A percentile compares a stretch with the other conserved stretches of the same genome.
phyloP scores from a whole-genome alignment of 352 stramenopile species.

The Pythium pectinolyticum region DNA sequence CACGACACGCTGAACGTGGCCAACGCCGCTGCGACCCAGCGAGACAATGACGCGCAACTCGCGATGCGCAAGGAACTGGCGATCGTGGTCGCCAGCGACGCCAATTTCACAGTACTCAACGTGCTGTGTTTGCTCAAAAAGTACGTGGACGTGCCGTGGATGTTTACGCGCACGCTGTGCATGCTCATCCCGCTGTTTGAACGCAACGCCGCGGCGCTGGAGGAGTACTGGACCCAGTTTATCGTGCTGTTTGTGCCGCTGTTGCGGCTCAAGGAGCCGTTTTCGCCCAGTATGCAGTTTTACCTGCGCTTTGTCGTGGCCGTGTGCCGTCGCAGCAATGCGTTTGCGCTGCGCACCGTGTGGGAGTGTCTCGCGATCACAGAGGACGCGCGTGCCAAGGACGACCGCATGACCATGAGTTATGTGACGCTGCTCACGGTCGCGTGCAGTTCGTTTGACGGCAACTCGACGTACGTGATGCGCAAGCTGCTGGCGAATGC shows the following conservation, averaged over 20 bases:
- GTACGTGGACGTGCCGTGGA: slow-evolving; percentile 27
- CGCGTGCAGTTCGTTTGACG: slow-evolving; percentile 33
- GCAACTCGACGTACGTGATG: slow-evolving; percentile 30
- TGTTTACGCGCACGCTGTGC: slow-evolving; percentile 34
- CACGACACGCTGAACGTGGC: slow-evolving; percentile 29
- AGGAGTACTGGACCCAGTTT: slow-evolving; percentile 41
- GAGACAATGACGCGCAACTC: background rate
- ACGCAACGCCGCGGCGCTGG: slow-evolving; percentile 11
- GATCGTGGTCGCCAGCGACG: slow-evolving; percentile 19
- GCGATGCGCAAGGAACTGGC: slow-evolving; percentile 29
- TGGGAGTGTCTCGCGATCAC: slow-evolving; percentile 38
- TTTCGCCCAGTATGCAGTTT: slow-evolving; percentile 29
- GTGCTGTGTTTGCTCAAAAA: slow-evolving; percentile 41
- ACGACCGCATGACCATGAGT: slow-evolving; percentile 24
- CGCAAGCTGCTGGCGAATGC: slow-evolving; percentile 26
- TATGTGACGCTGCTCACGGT: slow-evolving; percentile 39
- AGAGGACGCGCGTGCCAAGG: slow-evolving; percentile 27
- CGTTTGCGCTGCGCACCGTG: slow-evolving; percentile 36
- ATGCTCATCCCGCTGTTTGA: slow-evolving; percentile 40
- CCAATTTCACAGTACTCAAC: slow-evolving; percentile 37
- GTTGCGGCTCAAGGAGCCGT: slow-evolving; percentile 25
- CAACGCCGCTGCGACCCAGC: background rate
- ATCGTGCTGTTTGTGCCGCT: slow-evolving; percentile 32
- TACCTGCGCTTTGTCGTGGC: slow-evolving; percentile 36
- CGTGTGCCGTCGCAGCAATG: slow-evolving; percentile 33